Base-by-base conservation (phyloP, 176 grass and related monocot species). In the Microstegium vimineum region DNA sequence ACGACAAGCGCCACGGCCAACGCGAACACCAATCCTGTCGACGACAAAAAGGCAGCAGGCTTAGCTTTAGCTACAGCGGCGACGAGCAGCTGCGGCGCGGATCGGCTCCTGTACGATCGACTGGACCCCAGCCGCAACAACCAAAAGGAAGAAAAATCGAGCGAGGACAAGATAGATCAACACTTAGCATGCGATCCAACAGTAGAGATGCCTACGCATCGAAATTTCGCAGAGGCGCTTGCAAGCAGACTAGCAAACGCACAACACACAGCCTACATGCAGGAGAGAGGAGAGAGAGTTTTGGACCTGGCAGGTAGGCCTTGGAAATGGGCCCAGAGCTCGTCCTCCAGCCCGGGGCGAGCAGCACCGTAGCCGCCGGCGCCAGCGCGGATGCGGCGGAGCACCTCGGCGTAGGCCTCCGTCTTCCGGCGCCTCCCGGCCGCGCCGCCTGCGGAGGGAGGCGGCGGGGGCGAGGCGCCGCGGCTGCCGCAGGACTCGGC, bases 401-500 rank as follows among this genome's bases (percentile, higher is more conserved):
- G 83, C 26, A 92, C 80, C 87, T 92, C 86, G 64, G 81, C 66
- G 71, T 89, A 92, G 34, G 84, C 90, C 28, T 92, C 90, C 56
- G 81, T 62, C 83, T 89, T 89, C 8, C 63, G 76, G 41, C 77
- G 31, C 76, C 76, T 81, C 28, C 82, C 76, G n/a, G 64, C 69
- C 61, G 81, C 69, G 28, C 63, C 72, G 74, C 47, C 74, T 23
- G 73, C 70, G 49, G 78, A 71, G 10, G 43, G 20, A 31, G 8
- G 69, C 28, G 76, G 83, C 80, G 51, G 67, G 1, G 86, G 83
- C 17, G 90, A 85, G 7, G 77, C 77, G 63, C 82, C 86, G 75
- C 87, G 75, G 70, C 90, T 92, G 75, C 87, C 90, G 84, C 90
- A 89, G 64, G 86, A 89, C 87, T 92, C 90, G 23, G 90, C 75